Percentiles rank a stretch among this genome's conserved stretches.
phyloP scores from a whole-genome alignment of 2,329 filamentous ascomycete species.

The Hymenoscyphus fructigenus region DNA sequence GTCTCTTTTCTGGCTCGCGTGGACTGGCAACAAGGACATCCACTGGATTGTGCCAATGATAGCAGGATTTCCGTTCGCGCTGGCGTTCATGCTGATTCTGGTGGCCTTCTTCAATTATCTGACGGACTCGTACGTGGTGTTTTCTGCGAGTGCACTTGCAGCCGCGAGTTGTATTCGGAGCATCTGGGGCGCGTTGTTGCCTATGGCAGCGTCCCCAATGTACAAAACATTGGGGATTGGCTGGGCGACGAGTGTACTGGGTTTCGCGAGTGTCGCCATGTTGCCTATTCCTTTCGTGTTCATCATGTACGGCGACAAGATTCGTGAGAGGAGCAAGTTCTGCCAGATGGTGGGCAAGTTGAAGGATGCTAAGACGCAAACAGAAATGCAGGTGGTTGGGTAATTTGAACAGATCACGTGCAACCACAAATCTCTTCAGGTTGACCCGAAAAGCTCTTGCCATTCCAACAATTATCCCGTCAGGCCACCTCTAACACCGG shows the following conservation, averaged over 20 bases:
- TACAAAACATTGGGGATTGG: constrained; percentile 62
- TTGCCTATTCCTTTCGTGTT: too few relatives aligned
- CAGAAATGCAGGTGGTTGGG: too few relatives aligned
- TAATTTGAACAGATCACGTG: too few relatives aligned
- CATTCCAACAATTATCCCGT: too few relatives aligned
- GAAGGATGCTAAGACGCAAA: too few relatives aligned
- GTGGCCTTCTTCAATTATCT: constrained; percentile 36
- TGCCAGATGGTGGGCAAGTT: too few relatives aligned
- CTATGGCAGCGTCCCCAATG: constrained; percentile 63
- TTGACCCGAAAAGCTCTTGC: too few relatives aligned
- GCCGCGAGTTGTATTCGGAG: constrained; percentile 71
- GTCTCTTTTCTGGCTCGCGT: constrained; percentile 49
- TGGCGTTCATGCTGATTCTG: constrained; percentile 60
- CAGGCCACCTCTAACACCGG: too few relatives aligned
- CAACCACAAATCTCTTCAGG: too few relatives aligned
- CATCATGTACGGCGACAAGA: too few relatives aligned
- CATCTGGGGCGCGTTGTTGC: constrained; percentile 68
- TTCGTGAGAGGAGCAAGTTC: too few relatives aligned
- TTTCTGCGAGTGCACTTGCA: constrained; percentile 72
- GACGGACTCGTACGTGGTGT: constrained; percentile 67
- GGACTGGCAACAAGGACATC: constrained; percentile 8
- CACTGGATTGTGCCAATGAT: constrained; percentile 55
- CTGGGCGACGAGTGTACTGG: constrained; percentile 54
- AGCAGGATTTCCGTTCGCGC: constrained; percentile 40
- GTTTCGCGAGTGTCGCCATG: too few relatives aligned